A percentile compares a stretch with the other conserved stretches of the same genome.
phyloP scores from a whole-genome alignment of 2,329 filamentous ascomycete genomes.

The Sclerotinia trifoliorum region DNA sequence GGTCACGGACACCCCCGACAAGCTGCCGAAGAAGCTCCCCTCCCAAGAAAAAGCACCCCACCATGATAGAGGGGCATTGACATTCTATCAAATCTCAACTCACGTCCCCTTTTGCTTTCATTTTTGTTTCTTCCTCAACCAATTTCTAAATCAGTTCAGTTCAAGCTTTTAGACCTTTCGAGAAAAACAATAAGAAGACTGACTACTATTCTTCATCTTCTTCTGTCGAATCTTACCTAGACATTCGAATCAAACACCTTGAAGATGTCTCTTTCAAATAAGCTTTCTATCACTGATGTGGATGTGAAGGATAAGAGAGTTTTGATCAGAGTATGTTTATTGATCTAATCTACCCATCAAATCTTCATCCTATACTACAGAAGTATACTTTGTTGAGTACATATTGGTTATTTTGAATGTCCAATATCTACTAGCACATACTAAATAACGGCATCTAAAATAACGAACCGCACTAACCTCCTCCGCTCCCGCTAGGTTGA shows the following conservation, averaged over 20 bases:
- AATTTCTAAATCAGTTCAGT: conserved; percentile 7
- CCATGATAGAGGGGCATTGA: conserved; percentile 33
- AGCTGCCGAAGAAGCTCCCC: conserved; percentile 15
- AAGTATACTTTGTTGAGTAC: background rate
- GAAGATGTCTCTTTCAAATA: conserved; percentile 94
- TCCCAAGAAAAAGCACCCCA: conserved; percentile 28
- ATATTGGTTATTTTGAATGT: background rate
- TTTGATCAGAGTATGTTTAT: conserved; percentile 79
- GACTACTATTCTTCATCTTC: background rate
- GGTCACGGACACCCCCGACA: conserved; percentile 15
- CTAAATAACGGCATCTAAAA: conserved; percentile 11
- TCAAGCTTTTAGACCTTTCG: background rate
- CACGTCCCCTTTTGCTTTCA: conserved; percentile 29
- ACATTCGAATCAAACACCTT: conserved; percentile 11
- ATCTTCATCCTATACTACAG: conserved; percentile 2
- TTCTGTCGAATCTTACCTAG: background rate
- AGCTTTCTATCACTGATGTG: conserved; percentile 93
- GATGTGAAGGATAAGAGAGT: conserved; percentile 98
- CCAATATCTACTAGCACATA: background rate
- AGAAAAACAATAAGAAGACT: conserved; percentile 6
- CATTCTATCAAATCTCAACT: conserved; percentile 25
- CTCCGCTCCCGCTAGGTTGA: conserved; percentile 66
- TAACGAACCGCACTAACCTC: conserved; percentile 30
- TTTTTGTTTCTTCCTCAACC: conserved; percentile 22
- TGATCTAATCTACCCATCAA: background rate